phyloP scores from a whole-genome alignment of 305 asterid species.

The Rubia peregrina region DNA sequence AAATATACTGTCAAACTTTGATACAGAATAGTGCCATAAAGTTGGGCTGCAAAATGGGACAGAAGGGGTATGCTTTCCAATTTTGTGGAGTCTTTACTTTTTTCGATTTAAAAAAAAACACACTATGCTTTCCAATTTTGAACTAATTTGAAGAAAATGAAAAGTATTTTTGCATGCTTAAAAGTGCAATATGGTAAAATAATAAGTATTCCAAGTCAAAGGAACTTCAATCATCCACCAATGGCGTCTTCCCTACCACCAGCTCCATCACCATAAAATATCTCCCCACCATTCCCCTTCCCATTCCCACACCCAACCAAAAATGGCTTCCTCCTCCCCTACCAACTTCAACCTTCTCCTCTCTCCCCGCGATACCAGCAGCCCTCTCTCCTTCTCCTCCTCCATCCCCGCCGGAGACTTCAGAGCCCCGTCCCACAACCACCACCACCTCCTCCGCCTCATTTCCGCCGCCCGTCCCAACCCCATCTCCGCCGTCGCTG shows the following conservation, averaged over 20 bases:
- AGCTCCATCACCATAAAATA: neutral
- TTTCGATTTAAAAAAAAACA: too few species aligned
- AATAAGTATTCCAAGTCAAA: neutral
- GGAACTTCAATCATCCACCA: neutral
- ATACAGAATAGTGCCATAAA: too few species aligned
- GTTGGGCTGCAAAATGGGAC: too few species aligned
- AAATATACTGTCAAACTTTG: too few species aligned
- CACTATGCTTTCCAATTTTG: too few species aligned
- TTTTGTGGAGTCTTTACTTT: too few species aligned
- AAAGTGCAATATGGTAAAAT: neutral
- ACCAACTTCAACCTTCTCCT: constrained; percentile 2
- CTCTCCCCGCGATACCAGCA: constrained; percentile 7
- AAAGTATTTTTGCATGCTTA: neutral
- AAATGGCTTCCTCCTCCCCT: constrained; percentile 16
- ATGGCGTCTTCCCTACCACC: neutral
- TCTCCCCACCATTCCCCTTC: neutral
- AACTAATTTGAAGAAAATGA: neutral
- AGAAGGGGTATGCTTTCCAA: too few species aligned
- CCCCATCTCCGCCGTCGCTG: neutral
- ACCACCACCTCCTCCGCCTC: neutral
- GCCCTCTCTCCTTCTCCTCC: neutral
- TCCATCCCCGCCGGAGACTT: constrained; percentile 3
- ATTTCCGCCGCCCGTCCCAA: neutral
- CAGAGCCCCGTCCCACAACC: neutral
- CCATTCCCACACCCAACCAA: neutral